Base-by-base conservation (phyloP, 805 yeast species). In the Zygoascus bituminiphila region DNA sequence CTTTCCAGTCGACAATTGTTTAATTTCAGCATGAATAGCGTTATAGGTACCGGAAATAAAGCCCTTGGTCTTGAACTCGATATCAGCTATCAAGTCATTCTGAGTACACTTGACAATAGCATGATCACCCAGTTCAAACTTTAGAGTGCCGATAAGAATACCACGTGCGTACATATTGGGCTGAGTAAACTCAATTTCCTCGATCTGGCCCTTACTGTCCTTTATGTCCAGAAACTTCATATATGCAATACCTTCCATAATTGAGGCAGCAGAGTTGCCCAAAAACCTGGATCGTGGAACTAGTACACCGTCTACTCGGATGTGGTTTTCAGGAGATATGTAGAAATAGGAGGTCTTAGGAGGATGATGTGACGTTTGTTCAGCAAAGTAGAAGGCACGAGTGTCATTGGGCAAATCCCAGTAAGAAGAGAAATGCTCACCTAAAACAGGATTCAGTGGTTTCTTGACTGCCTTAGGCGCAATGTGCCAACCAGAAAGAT, bases 401-500 rank as follows among this genome's bases (percentile, higher is more conserved):
- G 74, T 63, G 25, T 73, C 76, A 45, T 84, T 78, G 9, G 89
- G 80, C 42, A 88, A 68, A 58, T 88, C 93, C 98, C 98, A 93
- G 63, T 84, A 89, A 61, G 96, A 83, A 19, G 87, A 77, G 65
- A 87, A 93, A 56, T 83, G 76, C 63, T 93, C 98, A 25, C 98
- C 97, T 22, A 93, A 63, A 5, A 93, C 88, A 1, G 98, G 98
- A 62, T 93, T 93, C 59, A 93, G 72, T 0, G 98, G 98, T 66
- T 93, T 93, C 64, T 93, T 93, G 14, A 93, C 98, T 2, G 98
- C 98, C 63, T 91, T 91, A 24, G 98, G 98, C 1, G 97, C 93
- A 63, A 93, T 93, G 62, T 93, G 97, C 98, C 98, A 93, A 43
- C 94, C 88, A 2, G 96, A 78, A 65, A 93, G 73, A 64, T 93